Evolutionary conservation across 331 rosid genomes (phyloP).

Genomic region (Saraca asoca): DNA sequence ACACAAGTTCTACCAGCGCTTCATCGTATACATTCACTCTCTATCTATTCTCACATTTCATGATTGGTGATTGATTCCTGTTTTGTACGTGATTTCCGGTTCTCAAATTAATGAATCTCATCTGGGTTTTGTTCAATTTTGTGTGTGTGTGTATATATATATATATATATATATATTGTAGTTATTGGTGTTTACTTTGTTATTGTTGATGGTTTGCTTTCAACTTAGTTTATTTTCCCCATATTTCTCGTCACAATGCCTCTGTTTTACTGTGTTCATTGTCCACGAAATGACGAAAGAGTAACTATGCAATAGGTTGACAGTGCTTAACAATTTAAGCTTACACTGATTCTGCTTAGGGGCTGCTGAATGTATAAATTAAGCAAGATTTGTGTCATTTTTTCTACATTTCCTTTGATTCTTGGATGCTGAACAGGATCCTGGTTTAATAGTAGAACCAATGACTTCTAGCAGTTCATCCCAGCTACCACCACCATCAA

Average conservation of each 20-base stretch:
- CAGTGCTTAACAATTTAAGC: background rate
- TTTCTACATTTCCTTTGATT: conserved; percentile 20
- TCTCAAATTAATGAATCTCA: background rate
- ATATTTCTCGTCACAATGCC: background rate
- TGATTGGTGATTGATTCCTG: background rate
- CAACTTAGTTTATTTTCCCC: conserved; percentile 3
- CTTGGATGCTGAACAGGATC: conserved; percentile 61
- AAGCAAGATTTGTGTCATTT: background rate
- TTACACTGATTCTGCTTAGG: background rate
- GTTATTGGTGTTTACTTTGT: background rate
- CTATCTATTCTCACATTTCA: background rate
- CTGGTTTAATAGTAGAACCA: conserved; percentile 76
- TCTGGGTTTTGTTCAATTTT: no score
- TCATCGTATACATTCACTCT: conserved; percentile 45
- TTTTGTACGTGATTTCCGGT: background rate
- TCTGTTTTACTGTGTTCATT: background rate
- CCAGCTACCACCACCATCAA: conserved; percentile 61
- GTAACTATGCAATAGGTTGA: background rate
- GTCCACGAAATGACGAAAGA: no score
- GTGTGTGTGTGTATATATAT: no score
- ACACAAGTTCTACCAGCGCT: conserved; percentile 90
- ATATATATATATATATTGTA: background rate
- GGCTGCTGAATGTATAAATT: conserved; percentile 11
- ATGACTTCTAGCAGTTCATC: conserved; percentile 66
- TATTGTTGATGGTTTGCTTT: background rate